A percentile compares a stretch with the other conserved stretches of the same genome.
Evolutionary conservation across 345 rosid genomes (phyloP).

Genomic region (Brassica nigra): DNA sequence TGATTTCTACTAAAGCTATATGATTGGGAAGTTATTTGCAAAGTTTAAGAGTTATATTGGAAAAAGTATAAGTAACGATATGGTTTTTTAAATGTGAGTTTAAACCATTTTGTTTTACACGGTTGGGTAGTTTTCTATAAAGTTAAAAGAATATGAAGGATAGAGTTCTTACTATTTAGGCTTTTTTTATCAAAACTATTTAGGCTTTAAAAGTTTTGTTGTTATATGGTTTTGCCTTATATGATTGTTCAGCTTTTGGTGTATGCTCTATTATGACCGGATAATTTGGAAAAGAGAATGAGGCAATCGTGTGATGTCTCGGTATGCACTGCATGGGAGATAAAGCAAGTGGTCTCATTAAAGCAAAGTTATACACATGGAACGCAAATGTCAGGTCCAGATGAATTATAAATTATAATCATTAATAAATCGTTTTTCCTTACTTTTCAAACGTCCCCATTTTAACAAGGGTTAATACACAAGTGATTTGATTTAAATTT

Average conservation of each 20-base stretch:
- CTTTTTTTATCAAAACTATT: neutral
- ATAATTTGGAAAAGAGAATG: constrained; percentile 20
- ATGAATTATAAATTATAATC: neutral
- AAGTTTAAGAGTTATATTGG: constrained; percentile 7
- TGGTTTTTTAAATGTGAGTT: neutral
- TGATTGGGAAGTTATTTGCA: constrained; percentile 1
- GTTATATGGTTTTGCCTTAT: constrained; percentile 2
- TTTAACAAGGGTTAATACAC: neutral
- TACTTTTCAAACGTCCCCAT: neutral
- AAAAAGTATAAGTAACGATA: neutral
- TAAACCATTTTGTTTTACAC: constrained; percentile 1
- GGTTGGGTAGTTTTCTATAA: constrained; percentile 7
- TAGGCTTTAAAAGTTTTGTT: neutral
- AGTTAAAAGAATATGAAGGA: neutral
- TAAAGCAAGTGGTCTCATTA: constrained; percentile 30
- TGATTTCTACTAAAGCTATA: constrained; percentile 14
- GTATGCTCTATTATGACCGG: constrained; percentile 31
- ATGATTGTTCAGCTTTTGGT: constrained; percentile 13
- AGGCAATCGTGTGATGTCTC: constrained; percentile 33
- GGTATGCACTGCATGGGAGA: constrained; percentile 20
- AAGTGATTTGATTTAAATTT: neutral
- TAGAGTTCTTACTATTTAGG: neutral
- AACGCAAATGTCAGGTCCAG: neutral
- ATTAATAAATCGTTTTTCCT: neutral
- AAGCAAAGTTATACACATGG: constrained; percentile 33